Evolutionary conservation across 1,139 yeast genomes (phyloP).

Genomic region (Meyerozyma carpophila): DNA sequence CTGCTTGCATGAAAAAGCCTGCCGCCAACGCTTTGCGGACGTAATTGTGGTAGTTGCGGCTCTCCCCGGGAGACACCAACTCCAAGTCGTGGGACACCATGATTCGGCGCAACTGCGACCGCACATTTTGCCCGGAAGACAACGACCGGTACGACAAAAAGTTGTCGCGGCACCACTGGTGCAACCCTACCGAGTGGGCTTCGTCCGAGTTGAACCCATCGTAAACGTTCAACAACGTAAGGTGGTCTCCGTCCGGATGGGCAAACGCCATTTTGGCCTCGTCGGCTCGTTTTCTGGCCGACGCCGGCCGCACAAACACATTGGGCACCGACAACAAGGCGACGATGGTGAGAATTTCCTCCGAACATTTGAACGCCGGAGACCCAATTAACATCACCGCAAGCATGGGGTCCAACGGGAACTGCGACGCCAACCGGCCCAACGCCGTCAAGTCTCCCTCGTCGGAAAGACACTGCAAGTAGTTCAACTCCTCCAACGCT

Average conservation of each 20-base stretch:
- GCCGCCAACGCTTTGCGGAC: constrained; percentile 81
- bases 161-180: constrained; percentile 90
- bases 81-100: constrained; percentile 81
- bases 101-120: constrained; percentile 74
- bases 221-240: constrained; percentile 83
- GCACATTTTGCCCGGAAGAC: constrained; percentile 76
- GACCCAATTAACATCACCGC: constrained; percentile 91
- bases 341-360: constrained; percentile 82
- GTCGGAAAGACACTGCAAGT: constrained; percentile 83
- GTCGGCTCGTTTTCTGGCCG: constrained; percentile 86
- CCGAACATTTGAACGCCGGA: constrained; percentile 78
- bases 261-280: constrained; percentile 85
- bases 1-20: constrained; percentile 99
- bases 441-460: constrained; percentile 86
- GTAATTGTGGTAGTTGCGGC: constrained; percentile 62
- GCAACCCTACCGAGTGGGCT: constrained; percentile 52
- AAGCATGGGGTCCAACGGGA: constrained; percentile 93
- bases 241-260: constrained; percentile 93
- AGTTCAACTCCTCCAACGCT: constrained; percentile 91
- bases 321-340: constrained; percentile 90
- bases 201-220: constrained; percentile 77
- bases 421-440: constrained; percentile 85
- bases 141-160: constrained; percentile 80
- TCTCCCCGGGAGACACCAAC: constrained; percentile 66
- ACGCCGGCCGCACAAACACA: constrained; percentile 90